Conservation (phyloP, 2,329 filamentous ascomycete species). For the Venturia pyrina region DNA sequence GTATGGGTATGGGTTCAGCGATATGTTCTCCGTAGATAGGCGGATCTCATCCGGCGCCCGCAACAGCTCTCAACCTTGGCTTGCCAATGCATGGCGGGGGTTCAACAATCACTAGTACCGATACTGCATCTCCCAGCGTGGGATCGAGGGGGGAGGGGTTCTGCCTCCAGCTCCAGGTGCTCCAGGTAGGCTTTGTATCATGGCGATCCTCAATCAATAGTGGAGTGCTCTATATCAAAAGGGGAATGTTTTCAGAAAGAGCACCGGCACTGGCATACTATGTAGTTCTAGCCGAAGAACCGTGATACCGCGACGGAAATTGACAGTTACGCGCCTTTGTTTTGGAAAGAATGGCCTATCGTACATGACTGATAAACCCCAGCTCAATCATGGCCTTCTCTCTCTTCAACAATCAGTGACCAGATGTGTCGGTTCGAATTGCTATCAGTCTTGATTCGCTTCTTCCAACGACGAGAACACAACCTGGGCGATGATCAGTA, state of each 20-base stretch:
- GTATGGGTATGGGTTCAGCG: background rate
- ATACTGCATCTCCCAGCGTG: too few species aligned
- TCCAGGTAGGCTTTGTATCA: too few species aligned
- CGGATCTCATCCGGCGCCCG: background rate
- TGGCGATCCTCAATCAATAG: too few species aligned
- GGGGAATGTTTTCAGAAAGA: too few species aligned
- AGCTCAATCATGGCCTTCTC: background rate
- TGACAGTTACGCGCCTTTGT: background rate
- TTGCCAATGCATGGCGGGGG: background rate
- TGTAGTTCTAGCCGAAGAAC: background rate
- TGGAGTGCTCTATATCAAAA: too few species aligned
- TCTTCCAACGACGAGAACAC: slow-evolving; percentile 5
- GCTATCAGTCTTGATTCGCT: slow-evolving; percentile 6
- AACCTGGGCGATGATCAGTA: background rate
- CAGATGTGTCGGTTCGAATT: slow-evolving; percentile 12
- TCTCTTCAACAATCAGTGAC: background rate
- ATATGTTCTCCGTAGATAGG: background rate
- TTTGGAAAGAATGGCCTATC: background rate
- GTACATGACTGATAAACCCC: background rate
- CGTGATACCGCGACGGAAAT: too few species aligned
- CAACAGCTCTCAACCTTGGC: background rate
- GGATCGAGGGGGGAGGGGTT: too few species aligned
- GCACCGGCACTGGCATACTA: too few species aligned
- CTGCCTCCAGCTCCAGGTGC: too few species aligned
- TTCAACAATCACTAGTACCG: background rate